phyloP scores from a whole-genome alignment of 768 basidiomycete species.

The Rubroboletus pulcherrimus region DNA sequence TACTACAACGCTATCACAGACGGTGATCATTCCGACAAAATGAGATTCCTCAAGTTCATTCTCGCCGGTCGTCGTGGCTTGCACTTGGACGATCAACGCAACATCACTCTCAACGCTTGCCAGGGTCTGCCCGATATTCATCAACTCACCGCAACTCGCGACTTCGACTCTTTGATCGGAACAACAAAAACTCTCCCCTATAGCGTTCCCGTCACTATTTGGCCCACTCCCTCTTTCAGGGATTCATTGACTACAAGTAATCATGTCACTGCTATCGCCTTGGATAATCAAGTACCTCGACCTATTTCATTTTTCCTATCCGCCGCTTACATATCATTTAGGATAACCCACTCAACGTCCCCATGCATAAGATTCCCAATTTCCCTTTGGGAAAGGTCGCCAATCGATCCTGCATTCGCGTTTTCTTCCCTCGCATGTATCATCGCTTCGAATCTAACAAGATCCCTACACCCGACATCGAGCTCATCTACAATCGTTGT shows the following conservation, averaged over 20 bases:
- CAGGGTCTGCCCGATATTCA: neutral
- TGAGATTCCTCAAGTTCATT: conserved; percentile 5
- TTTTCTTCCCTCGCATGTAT: conserved; percentile 6
- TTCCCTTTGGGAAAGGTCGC: neutral
- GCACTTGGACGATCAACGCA: neutral
- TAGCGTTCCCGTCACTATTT: neutral
- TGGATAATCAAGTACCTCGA: neutral
- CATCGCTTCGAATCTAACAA: neutral
- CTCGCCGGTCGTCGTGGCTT: neutral
- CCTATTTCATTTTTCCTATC: too few species aligned
- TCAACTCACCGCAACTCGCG: neutral
- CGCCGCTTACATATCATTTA: too few species aligned
- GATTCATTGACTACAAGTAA: neutral
- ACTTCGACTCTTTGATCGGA: conserved; percentile 12
- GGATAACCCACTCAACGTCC: neutral
- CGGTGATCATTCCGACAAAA: neutral
- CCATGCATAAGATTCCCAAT: conserved; percentile 2
- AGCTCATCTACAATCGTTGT: neutral
- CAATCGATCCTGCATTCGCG: neutral
- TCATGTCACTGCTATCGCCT: neutral
- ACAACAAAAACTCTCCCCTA: neutral
- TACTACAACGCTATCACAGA: neutral
- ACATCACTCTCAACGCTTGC: neutral
- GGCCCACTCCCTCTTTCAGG: neutral
- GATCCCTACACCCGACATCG: neutral